phyloP scores from a whole-genome alignment of 2,329 filamentous ascomycete genomes.

The Exophiala oligosperma region DNA sequence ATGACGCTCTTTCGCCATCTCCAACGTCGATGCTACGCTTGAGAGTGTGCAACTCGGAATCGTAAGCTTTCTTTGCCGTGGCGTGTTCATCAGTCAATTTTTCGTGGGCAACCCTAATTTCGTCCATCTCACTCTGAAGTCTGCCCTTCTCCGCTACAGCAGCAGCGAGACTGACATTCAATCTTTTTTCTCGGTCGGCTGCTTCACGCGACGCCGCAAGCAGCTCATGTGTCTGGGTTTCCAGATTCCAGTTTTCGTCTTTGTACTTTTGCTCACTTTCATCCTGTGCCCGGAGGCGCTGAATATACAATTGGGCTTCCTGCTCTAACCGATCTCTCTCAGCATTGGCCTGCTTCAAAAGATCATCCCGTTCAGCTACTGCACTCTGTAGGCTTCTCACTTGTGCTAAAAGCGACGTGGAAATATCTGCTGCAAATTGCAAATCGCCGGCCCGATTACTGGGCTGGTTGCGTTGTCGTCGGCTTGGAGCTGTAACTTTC shows the following conservation, averaged over 20 bases:
- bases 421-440: slow-evolving; percentile 97
- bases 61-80: slow-evolving; percentile 75
- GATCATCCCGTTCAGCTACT: slow-evolving; percentile 83
- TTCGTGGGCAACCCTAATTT: slow-evolving; percentile 76
- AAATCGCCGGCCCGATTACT: slow-evolving; percentile 90
- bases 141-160: slow-evolving; percentile 73
- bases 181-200: slow-evolving; percentile 77
- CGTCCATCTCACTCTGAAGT: slow-evolving; percentile 84
- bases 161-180: slow-evolving; percentile 70
- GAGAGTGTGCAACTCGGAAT: slow-evolving; percentile 81
- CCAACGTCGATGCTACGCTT: slow-evolving; percentile 76
- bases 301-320: slow-evolving; percentile 75
- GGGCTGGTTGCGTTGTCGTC: slow-evolving; percentile 87
- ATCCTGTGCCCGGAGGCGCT: slow-evolving; percentile 78
- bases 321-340: slow-evolving; percentile 80
- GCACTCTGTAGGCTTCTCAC: slow-evolving; percentile 85
- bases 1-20: slow-evolving; percentile 73
- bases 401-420: slow-evolving; percentile 89
- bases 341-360: slow-evolving; percentile 70
- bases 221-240: slow-evolving; percentile 86
- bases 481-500: slow-evolving; percentile 82
- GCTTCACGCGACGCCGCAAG: slow-evolving; percentile 72
- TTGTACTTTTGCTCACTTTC: slow-evolving; percentile 96
- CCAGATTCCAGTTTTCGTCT: slow-evolving; percentile 97
- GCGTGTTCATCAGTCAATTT: slow-evolving; percentile 81